Evolutionary conservation across 2,329 filamentous ascomycete species (phyloP), one percentile per base, ranked within the genome.

Genomic region (Xylariaceae sp.): DNA sequence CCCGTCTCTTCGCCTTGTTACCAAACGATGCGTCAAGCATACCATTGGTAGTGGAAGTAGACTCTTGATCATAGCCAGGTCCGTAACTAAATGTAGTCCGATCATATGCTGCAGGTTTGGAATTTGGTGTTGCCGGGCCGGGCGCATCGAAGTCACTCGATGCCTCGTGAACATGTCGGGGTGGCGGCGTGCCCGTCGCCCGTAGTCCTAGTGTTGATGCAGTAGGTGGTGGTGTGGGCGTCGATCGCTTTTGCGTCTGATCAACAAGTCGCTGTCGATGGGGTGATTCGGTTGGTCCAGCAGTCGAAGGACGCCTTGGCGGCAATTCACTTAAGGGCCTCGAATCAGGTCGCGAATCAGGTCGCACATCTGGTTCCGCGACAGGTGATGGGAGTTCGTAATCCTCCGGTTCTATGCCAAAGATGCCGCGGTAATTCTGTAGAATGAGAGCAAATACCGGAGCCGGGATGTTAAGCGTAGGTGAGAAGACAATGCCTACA

Each of bases 401-500:
- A 55, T 85, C 80, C 65, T 88, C 85, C 0, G 88, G 82, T 15
- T 84, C 79, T 51, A 87, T 80, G 17, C 88, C 88, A 71, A 97
- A 99, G 52, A 99, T 93, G 48, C 82, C 83, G 63, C 89, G 83
- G 71, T 91, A 97, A 69, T 97, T 92, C 64, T 94, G 92, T 59
- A 99, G 80, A 73, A 99, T 94, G 73, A 95, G 83, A 2, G 92
- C 92, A 72, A 99, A 97, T 9, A 99, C 88, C 0, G 93, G 92
- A 0, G 92, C 92, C 0, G 94, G 93, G 49, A 99, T 96, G 73
- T 97, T 97, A 56, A 99, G 82, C 0, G 94, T 97, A 0, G 94
- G 94, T 13, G 94, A 96, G 74, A 99, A 99, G 58, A 99, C 93
- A 67, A 99, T 97, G 64, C 94, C 93, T 57, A 99, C 90, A 70